Evolutionary conservation across 805 yeast genomes (phyloP), one percentile per base, ranked within the genome.

Genomic region (Saccharomycopsis lassenensis): DNA sequence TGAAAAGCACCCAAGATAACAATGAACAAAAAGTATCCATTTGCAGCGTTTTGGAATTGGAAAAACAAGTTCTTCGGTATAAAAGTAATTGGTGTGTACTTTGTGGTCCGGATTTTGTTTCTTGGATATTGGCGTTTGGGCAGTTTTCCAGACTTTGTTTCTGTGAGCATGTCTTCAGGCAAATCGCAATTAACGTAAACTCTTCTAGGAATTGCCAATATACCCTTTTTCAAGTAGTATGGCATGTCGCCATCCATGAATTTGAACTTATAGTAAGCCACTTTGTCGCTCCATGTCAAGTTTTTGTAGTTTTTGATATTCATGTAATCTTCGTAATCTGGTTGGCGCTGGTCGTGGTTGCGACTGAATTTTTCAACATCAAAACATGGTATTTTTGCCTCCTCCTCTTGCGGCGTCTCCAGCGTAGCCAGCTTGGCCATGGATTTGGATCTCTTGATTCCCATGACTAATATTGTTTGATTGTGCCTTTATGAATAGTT

Each of bases 101-200:
- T 89, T 2, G 98, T 85, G 0, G 97, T 86, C 62, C 96, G 74
- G 48, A 91, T 84, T 56, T 91, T 87, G 63, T 89, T 89, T 50
- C 95, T 69, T 7, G 93, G 75, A 52, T 81, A 89, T n/a, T 57
- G 53, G n/a, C n/a, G n/a, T n/a, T n/a, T n/a, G n/a, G n/a, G n/a
- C n/a, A n/a, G n/a, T n/a, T n/a, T n/a, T n/a, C n/a, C n/a, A n/a
- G n/a, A n/a, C n/a, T n/a, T n/a, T n/a, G n/a, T n/a, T n/a, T n/a
- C n/a, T n/a, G n/a, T 34, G 39, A 67, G 61, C 56, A 61, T 59
- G 15, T 59, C 52, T 4, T 51, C 54, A 1, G 80, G 79, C 27
- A 74, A 53, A 5, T 60, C 63, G 40, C 61, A 52, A 49, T 74
- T 72, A 44, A 68, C 69, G 47, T 55, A 74, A 20, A 74, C 57